Conservation (phyloP, 1,284 basidiomycete genomes). For the Ustilago cynodontis region DNA sequence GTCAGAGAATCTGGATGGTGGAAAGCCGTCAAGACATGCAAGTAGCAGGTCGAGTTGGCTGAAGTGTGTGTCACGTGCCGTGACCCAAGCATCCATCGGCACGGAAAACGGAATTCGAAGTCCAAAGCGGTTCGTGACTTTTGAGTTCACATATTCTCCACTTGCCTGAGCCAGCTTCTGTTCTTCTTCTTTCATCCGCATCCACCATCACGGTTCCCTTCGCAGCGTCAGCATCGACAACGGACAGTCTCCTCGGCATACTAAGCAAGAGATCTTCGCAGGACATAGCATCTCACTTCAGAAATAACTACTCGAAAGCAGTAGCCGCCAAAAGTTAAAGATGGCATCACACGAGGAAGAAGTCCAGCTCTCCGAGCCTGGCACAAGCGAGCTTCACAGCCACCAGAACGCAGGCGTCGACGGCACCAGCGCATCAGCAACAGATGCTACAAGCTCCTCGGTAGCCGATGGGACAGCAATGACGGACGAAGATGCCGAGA, state of each 20-base stretch:
- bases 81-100: slow-evolving; percentile 1
- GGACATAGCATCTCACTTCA: neutral
- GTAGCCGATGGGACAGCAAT: slow-evolving; percentile 29
- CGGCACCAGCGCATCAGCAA: slow-evolving; percentile 7
- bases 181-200: slow-evolving; percentile 4
- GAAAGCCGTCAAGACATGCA: slow-evolving; percentile 8
- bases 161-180: slow-evolving; percentile 21
- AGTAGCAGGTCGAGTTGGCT: slow-evolving; percentile 18
- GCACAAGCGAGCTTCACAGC: slow-evolving; percentile 31
- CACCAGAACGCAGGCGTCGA: slow-evolving; percentile 14
- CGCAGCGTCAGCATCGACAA: neutral
- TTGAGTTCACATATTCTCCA: slow-evolving; percentile 22
- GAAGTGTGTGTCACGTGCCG: slow-evolving; percentile 34
- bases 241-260: neutral
- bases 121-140: neutral
- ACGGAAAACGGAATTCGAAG: slow-evolving; percentile 33
- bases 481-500: slow-evolving; percentile 70
- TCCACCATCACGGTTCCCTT: slow-evolving; percentile 9
- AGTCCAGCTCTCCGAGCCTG: slow-evolving; percentile 47
- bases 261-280: neutral
- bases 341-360: slow-evolving; percentile 51
- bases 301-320: neutral
- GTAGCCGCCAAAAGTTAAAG: neutral
- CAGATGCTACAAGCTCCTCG: neutral
- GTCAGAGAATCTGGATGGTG: neutral